Conservation (phyloP, 495 filamentous ascomycete species). For the Neurospora hispaniola region DNA sequence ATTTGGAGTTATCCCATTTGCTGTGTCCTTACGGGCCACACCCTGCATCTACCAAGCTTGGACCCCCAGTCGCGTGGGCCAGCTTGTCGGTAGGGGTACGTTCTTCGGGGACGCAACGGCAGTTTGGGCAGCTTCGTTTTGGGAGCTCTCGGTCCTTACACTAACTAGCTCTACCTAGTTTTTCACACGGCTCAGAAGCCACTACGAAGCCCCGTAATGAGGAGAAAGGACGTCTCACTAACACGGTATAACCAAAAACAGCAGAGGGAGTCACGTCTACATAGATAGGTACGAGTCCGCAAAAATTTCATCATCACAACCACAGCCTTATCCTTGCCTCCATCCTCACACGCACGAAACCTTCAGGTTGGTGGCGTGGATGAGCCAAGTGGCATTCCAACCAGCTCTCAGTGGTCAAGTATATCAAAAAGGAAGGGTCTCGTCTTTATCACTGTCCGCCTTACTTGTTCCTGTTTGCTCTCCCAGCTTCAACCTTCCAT, state of each 20-base stretch:
- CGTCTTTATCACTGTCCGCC: conserved; percentile 3
- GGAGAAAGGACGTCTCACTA: conserved; percentile 10
- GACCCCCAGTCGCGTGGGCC: not conserved
- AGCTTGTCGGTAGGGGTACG: not conserved
- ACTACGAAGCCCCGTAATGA: conserved; percentile 18
- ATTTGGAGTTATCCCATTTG: not conserved
- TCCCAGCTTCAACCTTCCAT: not conserved
- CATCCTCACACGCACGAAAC: conserved; percentile 7
- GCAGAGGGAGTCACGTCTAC: conserved; percentile 5
- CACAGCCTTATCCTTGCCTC: not conserved
- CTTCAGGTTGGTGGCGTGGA: conserved; percentile 14
- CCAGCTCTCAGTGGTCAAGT: not conserved
- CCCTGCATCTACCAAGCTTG: not conserved
- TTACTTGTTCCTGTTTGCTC: conserved; percentile 5
- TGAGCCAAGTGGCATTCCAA: conserved; percentile 3
- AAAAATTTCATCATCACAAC: conserved; percentile 9
- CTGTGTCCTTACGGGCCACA: not conserved
- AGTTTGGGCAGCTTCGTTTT: not conserved
- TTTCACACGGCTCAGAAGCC: conserved; percentile 19
- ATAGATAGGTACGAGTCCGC: not conserved
- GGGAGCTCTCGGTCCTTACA: not conserved
- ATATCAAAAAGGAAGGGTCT: not conserved
- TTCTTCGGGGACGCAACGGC: not conserved
- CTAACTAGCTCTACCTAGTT: conserved; percentile 2
- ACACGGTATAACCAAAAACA: conserved; percentile 19